Conservation (phyloP, 2,329 filamentous ascomycete genomes). For the Talaromyces sp. region DNA sequence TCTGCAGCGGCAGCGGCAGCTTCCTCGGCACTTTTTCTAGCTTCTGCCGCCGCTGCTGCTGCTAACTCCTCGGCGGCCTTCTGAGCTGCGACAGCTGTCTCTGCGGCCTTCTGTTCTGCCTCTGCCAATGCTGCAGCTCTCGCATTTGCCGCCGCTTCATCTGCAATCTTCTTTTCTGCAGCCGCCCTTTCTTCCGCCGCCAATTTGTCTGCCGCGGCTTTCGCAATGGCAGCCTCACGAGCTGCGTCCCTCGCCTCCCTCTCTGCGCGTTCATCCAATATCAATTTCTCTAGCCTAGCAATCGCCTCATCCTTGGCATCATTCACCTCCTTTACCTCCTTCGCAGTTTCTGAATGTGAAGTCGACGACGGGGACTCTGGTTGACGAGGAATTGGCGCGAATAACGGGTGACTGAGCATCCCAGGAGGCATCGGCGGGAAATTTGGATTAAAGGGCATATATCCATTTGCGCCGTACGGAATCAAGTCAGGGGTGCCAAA, state of each 20-base stretch:
- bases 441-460: conserved; percentile 35
- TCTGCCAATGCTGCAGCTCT: conserved; percentile 49
- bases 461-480: conserved; percentile 34
- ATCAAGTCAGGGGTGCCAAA: conserved; percentile 38
- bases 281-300: conserved; percentile 59
- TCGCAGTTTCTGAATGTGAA: conserved; percentile 47
- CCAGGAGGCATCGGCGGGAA: conserved; percentile 34
- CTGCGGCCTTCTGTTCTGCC: conserved; percentile 37
- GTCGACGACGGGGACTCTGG: conserved; percentile 26
- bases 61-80: conserved; percentile 42
- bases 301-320: conserved; percentile 52
- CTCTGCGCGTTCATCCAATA: conserved; percentile 44
- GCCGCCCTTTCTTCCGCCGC: conserved; percentile 40
- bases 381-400: conserved; percentile 30
- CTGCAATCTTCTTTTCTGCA: conserved; percentile 38
- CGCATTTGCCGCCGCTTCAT: conserved; percentile 36
- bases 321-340: conserved; percentile 25
- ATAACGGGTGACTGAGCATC: conserved; percentile 37
- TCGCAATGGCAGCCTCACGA: conserved; percentile 47
- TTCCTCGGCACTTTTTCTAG: conserved; percentile 45
- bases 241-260: conserved; percentile 41
- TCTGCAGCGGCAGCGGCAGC: conserved; percentile 49
- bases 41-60: conserved; percentile 38
- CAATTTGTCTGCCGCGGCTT: conserved; percentile 47
- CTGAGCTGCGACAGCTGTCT: conserved; percentile 43